Conservation (phyloP, 352 stramenopile genomes). For the Globisporangium heterothallicum region DNA sequence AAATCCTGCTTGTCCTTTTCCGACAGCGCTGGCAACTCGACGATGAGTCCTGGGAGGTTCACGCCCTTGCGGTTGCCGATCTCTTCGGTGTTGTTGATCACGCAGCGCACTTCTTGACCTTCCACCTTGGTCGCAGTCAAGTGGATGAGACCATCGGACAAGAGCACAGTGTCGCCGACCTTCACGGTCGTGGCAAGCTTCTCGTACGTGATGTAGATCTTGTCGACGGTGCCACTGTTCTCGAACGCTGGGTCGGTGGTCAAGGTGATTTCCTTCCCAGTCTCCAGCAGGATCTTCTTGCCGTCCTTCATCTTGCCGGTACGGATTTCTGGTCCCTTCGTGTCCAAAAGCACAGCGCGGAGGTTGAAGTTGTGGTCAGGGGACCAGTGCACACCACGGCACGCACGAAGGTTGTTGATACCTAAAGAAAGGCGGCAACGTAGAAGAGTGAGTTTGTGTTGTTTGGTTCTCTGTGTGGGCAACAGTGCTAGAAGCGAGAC, state of each 20-base stretch:
- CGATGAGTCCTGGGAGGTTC: conserved; percentile 92
- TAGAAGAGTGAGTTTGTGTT: too few species aligned
- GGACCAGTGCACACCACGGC: conserved; percentile 73
- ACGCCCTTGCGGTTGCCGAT: conserved; percentile 95
- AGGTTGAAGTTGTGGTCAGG: conserved; percentile 82
- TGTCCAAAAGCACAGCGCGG: conserved; percentile 91
- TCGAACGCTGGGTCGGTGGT: conserved; percentile 82
- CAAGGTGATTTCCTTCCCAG: conserved; percentile 82
- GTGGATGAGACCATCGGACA: conserved; percentile 91
- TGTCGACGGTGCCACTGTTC: conserved; percentile 72
- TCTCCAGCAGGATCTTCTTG: conserved; percentile 81
- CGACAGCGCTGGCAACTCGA: conserved; percentile 94
- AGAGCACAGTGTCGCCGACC: conserved; percentile 79
- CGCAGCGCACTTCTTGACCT: conserved; percentile 71
- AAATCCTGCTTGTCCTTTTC: conserved; percentile 96
- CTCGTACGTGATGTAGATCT: conserved; percentile 92
- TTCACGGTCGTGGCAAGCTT: conserved; percentile 82
- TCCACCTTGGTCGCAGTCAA: conserved; percentile 76
- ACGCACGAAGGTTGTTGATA: conserved; percentile 75
- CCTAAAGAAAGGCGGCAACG: conserved; percentile 12
- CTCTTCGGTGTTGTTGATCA: conserved; percentile 93
- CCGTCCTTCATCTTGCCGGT: conserved; percentile 88
- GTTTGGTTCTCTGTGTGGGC: background rate
- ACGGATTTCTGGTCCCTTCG: conserved; percentile 93
- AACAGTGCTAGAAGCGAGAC: background rate